Percentiles rank a stretch among this genome's conserved stretches.
Evolutionary conservation across 2,329 filamentous ascomycete species (phyloP).

Genomic region (Epicoccum sorghinum): DNA sequence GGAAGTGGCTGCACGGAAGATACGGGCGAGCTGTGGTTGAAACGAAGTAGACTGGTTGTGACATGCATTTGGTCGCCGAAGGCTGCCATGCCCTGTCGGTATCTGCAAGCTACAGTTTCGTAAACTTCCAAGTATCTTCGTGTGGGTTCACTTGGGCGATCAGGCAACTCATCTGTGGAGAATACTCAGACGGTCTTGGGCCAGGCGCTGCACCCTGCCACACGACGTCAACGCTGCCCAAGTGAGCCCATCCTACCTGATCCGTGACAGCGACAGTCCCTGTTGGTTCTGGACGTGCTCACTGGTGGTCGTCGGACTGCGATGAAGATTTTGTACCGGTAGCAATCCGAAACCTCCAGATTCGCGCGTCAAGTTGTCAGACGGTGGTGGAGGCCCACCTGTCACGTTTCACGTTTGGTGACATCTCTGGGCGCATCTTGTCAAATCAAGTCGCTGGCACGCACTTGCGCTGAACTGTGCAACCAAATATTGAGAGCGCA

Average conservation of each 20-base stretch:
- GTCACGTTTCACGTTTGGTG: slow-evolving; percentile 30
- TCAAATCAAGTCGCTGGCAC: slow-evolving; percentile 3
- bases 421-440: slow-evolving; percentile 10
- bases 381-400: slow-evolving; percentile 20
- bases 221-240: slow-evolving; percentile 11
- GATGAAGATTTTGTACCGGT: background rate
- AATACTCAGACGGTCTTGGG: background rate
- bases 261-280: background rate
- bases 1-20: slow-evolving; percentile 68
- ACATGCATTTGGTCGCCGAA: slow-evolving; percentile 1
- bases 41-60: slow-evolving; percentile 1
- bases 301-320: background rate
- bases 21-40: slow-evolving; percentile 48
- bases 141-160: background rate
- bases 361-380: slow-evolving; percentile 13
- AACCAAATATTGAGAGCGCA: too few relatives aligned
- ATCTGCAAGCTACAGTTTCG: background rate
- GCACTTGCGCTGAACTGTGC: background rate
- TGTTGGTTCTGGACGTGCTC: background rate
- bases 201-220: background rate
- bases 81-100: background rate
- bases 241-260: background rate
- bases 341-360: slow-evolving; percentile 4
- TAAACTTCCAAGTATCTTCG: background rate
- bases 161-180: slow-evolving; percentile 2